Evolutionary conservation across 441 rosid genomes (phyloP).

Genomic region (Dalechampia spathulata): DNA sequence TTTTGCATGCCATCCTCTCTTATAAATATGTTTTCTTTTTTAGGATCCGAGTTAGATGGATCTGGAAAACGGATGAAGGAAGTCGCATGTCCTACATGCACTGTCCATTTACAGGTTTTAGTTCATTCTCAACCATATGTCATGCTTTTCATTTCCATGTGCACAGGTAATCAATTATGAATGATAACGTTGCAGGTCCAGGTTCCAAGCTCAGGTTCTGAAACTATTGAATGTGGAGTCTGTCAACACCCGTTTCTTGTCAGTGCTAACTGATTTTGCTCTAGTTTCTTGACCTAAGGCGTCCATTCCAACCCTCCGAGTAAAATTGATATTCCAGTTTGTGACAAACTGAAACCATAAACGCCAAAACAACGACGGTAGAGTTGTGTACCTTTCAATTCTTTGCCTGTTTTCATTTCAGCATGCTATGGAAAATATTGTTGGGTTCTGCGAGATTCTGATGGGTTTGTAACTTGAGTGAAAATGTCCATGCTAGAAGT

Average conservation of each 20-base stretch:
- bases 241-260: constrained; percentile 98
- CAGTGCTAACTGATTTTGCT: constrained; percentile 55
- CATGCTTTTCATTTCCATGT: neutral
- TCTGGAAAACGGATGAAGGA: constrained; percentile 87
- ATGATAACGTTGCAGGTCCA: constrained; percentile 67
- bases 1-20: neutral
- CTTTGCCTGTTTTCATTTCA: too few relatives aligned
- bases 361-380: too few relatives aligned
- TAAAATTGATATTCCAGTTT: neutral
- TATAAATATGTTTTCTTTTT: neutral
- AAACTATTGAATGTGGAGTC: constrained; percentile 96
- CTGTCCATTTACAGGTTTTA: constrained; percentile 91
- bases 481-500: too few relatives aligned
- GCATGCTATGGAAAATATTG: too few relatives aligned
- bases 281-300: neutral
- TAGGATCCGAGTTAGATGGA: constrained; percentile 63
- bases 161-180: neutral
- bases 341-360: too few relatives aligned
- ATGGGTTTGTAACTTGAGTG: too few relatives aligned
- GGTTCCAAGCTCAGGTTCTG: constrained; percentile 96
- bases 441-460: too few relatives aligned
- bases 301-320: neutral
- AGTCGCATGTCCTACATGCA: constrained; percentile 97
- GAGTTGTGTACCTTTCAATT: too few relatives aligned
- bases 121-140: constrained; percentile 10